These are phyloP conservation scores for Microglena sp. DNA, from an alignment of 139 green algal genomes.

Conservation along the genomic window DNA sequence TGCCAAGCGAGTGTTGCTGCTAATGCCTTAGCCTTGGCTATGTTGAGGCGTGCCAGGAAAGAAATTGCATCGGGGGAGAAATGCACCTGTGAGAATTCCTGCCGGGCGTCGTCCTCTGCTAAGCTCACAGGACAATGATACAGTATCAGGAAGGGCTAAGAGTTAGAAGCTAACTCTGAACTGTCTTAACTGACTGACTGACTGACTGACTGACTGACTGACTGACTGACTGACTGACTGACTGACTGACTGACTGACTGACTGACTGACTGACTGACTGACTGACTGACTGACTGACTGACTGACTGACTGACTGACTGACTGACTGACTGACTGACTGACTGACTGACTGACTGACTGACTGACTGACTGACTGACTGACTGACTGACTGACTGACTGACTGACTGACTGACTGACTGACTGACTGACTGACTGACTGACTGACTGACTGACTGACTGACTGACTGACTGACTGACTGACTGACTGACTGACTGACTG, in stretches of 20 bases:
- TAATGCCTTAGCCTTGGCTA: too few species aligned
- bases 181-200: slow-evolving; percentile 9
- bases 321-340: slow-evolving; percentile 15
- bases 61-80: too few species aligned
- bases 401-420: slow-evolving; percentile 17
- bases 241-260: slow-evolving; percentile 12
- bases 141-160: too few species aligned
- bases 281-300: slow-evolving; percentile 15
- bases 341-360: slow-evolving; percentile 19
- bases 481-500: too few species aligned
- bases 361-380: slow-evolving; percentile 15
- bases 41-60: too few species aligned
- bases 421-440: slow-evolving; percentile 3
- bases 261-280: slow-evolving; percentile 14
- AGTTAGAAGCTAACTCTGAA: too few species aligned
- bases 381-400: slow-evolving; percentile 17
- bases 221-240: slow-evolving; percentile 13
- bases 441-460: slow-evolving; percentile 10
- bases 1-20: too few species aligned
- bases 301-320: slow-evolving; percentile 9
- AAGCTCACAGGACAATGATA: too few species aligned
- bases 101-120: too few species aligned
- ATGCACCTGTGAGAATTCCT: too few species aligned
- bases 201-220: slow-evolving; percentile 11
- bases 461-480: slow-evolving; percentile 11